A percentile compares a stretch with the other conserved stretches of the same genome.
Evolutionary conservation across 768 basidiomycete species (phyloP).

Genomic region (Serendipita sp.): DNA sequence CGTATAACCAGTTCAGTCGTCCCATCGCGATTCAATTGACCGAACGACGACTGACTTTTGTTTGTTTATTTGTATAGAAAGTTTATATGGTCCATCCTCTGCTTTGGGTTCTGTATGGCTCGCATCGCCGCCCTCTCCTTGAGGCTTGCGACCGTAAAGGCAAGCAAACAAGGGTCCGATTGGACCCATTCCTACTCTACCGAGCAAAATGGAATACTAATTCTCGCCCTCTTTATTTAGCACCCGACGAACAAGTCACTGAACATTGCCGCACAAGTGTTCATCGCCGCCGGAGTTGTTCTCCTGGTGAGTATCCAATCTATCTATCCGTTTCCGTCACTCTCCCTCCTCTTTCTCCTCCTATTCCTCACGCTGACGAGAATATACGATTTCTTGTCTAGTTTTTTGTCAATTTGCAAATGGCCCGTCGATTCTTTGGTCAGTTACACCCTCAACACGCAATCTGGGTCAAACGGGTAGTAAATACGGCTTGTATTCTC

Average conservation of each 20-base stretch:
- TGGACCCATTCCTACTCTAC: too few relatives aligned
- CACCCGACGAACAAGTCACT: background rate
- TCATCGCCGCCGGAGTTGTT: conserved; percentile 1
- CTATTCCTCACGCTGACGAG: background rate
- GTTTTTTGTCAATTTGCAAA: conserved; percentile 2
- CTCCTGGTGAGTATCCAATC: background rate
- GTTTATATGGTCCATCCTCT: conserved; percentile 2
- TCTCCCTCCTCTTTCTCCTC: background rate
- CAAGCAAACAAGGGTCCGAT: background rate
- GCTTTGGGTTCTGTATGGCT: conserved; percentile 6
- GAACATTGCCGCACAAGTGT: background rate
- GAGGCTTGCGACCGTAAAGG: background rate
- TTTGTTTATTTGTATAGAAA: background rate
- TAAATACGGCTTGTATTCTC: background rate
- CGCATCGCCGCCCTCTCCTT: background rate
- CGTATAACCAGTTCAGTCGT: background rate
- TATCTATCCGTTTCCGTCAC: too few relatives aligned
- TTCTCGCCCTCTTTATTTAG: background rate
- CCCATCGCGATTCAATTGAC: background rate
- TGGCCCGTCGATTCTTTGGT: background rate
- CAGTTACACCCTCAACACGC: background rate
- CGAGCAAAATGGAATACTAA: too few relatives aligned
- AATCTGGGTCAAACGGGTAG: background rate
- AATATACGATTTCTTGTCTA: background rate
- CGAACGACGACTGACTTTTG: background rate